These are phyloP conservation scores for Begonia loranthoides DNA, from an alignment of 306 rosid genomes.

Conservation along the genomic window DNA sequence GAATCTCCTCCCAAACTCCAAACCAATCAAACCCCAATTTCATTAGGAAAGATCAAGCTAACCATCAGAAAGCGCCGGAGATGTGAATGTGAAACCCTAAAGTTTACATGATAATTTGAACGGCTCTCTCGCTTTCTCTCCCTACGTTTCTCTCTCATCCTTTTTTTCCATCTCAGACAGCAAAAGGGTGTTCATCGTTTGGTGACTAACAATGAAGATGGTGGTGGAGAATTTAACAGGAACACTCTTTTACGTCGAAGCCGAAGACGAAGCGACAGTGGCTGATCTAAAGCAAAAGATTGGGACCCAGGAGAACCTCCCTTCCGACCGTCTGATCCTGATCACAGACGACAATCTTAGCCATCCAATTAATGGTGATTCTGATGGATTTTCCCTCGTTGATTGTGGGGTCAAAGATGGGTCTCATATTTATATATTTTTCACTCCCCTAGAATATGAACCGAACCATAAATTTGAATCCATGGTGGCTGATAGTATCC, in stretches of 20 bases:
- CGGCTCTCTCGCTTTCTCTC: too few relatives aligned
- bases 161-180: too few relatives aligned
- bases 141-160: too few relatives aligned
- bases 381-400: constrained; percentile 21
- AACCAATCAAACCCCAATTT: background rate
- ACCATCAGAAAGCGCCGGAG: too few relatives aligned
- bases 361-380: constrained; percentile 7
- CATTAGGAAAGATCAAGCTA: background rate
- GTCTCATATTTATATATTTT: constrained; percentile 43
- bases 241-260: constrained; percentile 18
- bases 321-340: constrained; percentile 36
- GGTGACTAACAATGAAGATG: constrained; percentile 9
- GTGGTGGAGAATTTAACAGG: constrained; percentile 32
- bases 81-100: too few relatives aligned
- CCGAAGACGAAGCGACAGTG: constrained; percentile 20
- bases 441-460: constrained; percentile 1
- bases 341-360: constrained; percentile 12
- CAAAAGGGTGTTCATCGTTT: too few relatives aligned
- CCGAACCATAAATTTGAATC: too few relatives aligned
- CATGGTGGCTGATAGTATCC: too few relatives aligned
- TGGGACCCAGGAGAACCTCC: constrained; percentile 31
- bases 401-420: constrained; percentile 49
- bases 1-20: too few relatives aligned
- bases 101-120: too few relatives aligned
- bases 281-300: constrained; percentile 36